phyloP scores from a whole-genome alignment of 129 eudicot genomes.

The Flaveria bidentis region DNA sequence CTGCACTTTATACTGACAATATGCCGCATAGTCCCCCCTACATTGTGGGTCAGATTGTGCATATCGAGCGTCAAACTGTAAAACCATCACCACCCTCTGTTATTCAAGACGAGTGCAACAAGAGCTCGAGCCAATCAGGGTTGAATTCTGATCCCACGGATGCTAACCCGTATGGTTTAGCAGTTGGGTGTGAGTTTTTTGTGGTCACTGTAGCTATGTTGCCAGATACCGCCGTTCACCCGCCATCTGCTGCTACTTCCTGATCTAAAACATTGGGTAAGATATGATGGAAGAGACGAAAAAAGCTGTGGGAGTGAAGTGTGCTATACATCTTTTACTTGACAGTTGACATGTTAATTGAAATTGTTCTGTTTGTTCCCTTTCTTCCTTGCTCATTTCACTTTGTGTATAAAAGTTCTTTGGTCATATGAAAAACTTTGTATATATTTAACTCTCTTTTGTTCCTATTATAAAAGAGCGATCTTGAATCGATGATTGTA shows the following conservation, averaged over 20 bases:
- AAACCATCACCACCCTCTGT: constrained; percentile 24
- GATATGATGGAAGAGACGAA: constrained; percentile 78
- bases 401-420: constrained; percentile 33
- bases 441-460: constrained; percentile 22
- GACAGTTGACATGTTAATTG: constrained; percentile 21
- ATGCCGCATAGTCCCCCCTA: constrained; percentile 53
- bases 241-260: constrained; percentile 62
- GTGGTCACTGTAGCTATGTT: constrained; percentile 89
- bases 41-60: constrained; percentile 84
- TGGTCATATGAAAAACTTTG: constrained; percentile 24
- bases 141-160: constrained; percentile 39
- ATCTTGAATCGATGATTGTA: no score
- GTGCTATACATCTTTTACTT: constrained; percentile 35
- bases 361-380: constrained; percentile 32
- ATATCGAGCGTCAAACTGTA: constrained; percentile 66
- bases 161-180: constrained; percentile 68
- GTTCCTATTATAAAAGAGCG: neutral
- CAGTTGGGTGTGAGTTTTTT: constrained; percentile 81
- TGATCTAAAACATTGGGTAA: constrained; percentile 46
- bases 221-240: constrained; percentile 62
- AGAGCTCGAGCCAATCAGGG: constrained; percentile 38
- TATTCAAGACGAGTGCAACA: constrained; percentile 18
- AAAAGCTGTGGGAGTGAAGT: constrained; percentile 35
- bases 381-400: constrained; percentile 9
- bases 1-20: constrained; percentile 66